Evolutionary conservation across 306 rosid genomes (phyloP), one percentile per base, ranked within the genome.

Genomic region (Dalbergia oliveri): DNA sequence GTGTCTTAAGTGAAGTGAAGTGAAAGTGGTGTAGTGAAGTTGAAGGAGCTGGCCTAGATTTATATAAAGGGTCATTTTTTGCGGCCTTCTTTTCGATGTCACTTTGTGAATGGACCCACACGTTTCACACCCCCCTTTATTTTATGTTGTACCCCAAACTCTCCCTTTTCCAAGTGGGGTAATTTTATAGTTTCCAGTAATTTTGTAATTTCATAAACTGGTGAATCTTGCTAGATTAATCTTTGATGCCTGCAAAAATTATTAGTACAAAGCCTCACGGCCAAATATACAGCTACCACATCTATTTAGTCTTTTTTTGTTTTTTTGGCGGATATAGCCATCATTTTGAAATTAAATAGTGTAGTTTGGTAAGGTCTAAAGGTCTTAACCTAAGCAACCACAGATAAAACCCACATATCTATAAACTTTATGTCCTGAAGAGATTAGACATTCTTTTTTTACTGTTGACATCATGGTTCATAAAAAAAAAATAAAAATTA

Each of bases 11-110:
- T 54, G 57, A 50, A 50, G 79, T 69, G 81, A 78, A 37, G 60
- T 73, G 69, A 15, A 19, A 78, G 83, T 63, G 76, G 41, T 14
- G 62, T 8, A 73, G 81, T 65, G 84, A 82, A 82, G 82, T 18
- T 44, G 62, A 15, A 71, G 64, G 37, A 61, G 79, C 63, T 66
- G 6, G 8, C 50, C 11, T 19, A 33, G 19, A 79, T 86, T 69
- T 80, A 76, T 80, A 70, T 71, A 16, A 66, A 64, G 56, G 72
- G 35, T 73, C 31, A 64, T 44, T 76, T 71, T 79, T 77, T 54
- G 75, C 70, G 69, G 47, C 21, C 35, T 73, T 66, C 76, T 58
- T 34, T 50, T 35, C 37, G 6, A 54, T 71, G 0, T 86, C 65
- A 83, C 51, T 75, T 73, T 66, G 15, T 61, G 10, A 59, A 44